Evolutionary conservation across 495 filamentous ascomycete genomes (phyloP), one percentile per base, ranked within the genome.

Genomic region (Bacidia gigantensis): DNA sequence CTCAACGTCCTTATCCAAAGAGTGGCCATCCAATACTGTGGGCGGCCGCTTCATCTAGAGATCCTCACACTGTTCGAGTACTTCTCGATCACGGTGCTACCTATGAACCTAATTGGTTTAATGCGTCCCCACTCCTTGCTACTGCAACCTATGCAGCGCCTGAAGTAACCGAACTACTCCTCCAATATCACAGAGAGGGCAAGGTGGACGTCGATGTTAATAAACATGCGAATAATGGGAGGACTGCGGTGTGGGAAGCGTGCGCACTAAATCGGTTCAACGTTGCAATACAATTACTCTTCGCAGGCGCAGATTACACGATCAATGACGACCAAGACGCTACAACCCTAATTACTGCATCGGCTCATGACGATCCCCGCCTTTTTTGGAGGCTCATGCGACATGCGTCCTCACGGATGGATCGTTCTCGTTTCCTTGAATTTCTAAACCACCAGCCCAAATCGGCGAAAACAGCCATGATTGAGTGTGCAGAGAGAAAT

Each of bases 31-130:
- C 48, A 14, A 46, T 56, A 3, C 7, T 56, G 11, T 56, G 38
- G 21, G 43, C 50, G 9, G 54, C 54, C 11, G 50, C 40, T 23
- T 38, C 50, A 20, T 46, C 49, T 40, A 26, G 48, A 3, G 48
- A 39, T 42, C 17, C 43, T 3, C 49, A 56, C 11, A 24, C 39
- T 2, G 49, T 52, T 12, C 25, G 39, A 22, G 22, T 46, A 7
- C 49, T 56, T 3, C 41, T 56, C 2, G 50, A 56, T 17, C 32
- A 46, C 43, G 35, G 49, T 25, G 42, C 26, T n/a, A 25, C 23
- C 11, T 56, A 56, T 20, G 41, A 50, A 24, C 46, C 49, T 23
- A 56, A 56, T 21, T 56, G 54, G 54, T 52, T 46, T 41, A 35
- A 35, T 0, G 40, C 49, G 10, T 52, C 54, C 18, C 54, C 54